Evolutionary conservation across 1,284 basidiomycete genomes (phyloP).

Genomic region (Rhodotorula sp.): DNA sequence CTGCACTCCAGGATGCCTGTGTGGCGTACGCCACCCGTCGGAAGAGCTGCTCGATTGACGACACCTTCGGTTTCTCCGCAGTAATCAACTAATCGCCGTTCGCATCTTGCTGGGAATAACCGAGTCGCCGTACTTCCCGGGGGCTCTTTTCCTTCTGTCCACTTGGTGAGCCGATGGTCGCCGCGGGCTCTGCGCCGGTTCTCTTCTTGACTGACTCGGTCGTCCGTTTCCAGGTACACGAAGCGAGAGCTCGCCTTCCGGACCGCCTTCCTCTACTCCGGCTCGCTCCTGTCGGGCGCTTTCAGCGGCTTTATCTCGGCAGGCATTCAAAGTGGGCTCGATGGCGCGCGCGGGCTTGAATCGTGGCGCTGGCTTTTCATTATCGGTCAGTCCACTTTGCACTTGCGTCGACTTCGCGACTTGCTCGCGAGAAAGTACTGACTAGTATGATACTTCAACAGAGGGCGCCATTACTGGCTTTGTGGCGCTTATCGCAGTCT

Average conservation of each 20-base stretch:
- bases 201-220: too few species aligned
- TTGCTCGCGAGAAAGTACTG: slow-evolving; percentile 53
- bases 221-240: too few species aligned
- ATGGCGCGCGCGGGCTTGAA: slow-evolving; percentile 63
- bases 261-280: slow-evolving; percentile 65
- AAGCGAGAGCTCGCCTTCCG: slow-evolving; percentile 55
- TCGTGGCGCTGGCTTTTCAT: slow-evolving; percentile 63
- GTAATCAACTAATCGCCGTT: slow-evolving; percentile 14
- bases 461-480: slow-evolving; percentile 53
- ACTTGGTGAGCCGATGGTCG: slow-evolving; percentile 55
- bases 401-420: slow-evolving; percentile 55
- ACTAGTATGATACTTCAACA: slow-evolving; percentile 49
- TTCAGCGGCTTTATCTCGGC: slow-evolving; percentile 70
- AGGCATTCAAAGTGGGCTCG: slow-evolving; percentile 66
- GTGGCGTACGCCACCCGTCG: too few species aligned
- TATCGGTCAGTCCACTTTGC: neutral
- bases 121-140: slow-evolving; percentile 69
- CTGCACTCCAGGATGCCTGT: too few species aligned
- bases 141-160: slow-evolving; percentile 59
- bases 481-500: slow-evolving; percentile 61
- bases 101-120: slow-evolving; percentile 43
- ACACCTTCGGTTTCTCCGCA: too few species aligned
- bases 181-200: too few species aligned
- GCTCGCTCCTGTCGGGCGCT: slow-evolving; percentile 68
- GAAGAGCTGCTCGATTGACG: too few species aligned